Percentiles rank a stretch among this genome's conserved stretches.
These are phyloP conservation scores for Zymoseptoria crescenta DNA, from an alignment of 2,329 filamentous ascomycete genomes.

Conservation along the genomic window DNA sequence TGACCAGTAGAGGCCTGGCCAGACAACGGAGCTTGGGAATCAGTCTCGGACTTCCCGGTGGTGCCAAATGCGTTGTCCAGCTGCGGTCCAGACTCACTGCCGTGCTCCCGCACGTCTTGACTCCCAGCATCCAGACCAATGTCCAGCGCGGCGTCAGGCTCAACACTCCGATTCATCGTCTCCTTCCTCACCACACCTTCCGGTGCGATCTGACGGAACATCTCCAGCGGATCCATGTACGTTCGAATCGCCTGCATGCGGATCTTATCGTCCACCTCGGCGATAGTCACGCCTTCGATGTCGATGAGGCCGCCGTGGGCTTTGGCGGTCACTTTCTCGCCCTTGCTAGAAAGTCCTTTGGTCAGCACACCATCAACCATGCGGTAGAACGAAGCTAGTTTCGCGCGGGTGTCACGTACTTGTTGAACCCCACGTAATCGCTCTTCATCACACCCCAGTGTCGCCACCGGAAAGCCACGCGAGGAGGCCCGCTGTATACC, in stretches of 20 bases:
- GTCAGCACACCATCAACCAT: conserved; percentile 14
- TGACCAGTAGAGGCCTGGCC: not conserved
- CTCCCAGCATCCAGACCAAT: conserved; percentile 12
- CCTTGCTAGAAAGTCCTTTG: conserved; percentile 42
- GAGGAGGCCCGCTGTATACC: conserved; percentile 57
- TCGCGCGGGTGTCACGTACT: conserved; percentile 38
- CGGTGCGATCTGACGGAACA: conserved; percentile 58
- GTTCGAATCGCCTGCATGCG: conserved; percentile 53
- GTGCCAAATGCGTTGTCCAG: not conserved
- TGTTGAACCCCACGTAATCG: conserved; percentile 57
- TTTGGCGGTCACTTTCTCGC: conserved; percentile 55
- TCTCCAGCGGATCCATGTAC: conserved; percentile 58
- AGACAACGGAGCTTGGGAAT: conserved; percentile 8
- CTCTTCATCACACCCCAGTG: conserved; percentile 62
- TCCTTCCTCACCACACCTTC: conserved; percentile 42
- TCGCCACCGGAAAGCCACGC: conserved; percentile 57
- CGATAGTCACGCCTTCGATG: conserved; percentile 56
- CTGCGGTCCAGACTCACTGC: conserved; percentile 1
- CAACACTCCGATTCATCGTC: conserved; percentile 31
- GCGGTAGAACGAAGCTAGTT: conserved; percentile 4
- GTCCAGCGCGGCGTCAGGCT: conserved; percentile 17
- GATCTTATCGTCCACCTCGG: conserved; percentile 53
- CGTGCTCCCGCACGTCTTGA: conserved; percentile 18
- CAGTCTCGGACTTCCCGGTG: conserved; percentile 16
- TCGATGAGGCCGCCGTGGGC: conserved; percentile 55